Base-by-base conservation (phyloP, 2,329 filamentous ascomycete species). In the Fusarium papillatum region DNA sequence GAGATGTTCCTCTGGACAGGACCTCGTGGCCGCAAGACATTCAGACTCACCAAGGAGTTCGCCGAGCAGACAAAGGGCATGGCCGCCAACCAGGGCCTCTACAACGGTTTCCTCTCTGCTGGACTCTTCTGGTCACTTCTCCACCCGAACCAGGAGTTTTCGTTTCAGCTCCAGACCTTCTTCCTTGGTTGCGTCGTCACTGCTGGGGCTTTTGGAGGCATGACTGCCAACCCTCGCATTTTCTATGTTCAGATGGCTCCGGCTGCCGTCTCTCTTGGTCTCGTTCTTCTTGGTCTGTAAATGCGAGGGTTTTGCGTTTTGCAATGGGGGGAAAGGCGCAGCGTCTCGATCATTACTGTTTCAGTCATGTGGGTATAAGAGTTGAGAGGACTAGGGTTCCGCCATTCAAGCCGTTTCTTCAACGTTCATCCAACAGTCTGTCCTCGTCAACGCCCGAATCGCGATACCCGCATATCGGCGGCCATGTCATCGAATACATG, bases 21-120 rank as follows among this genome's bases (percentile, higher is more conserved):
- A 0, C 86, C 87, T 3, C 83, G 82, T 34, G 88, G 87, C 43
- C 84, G 82, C 72, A 85, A 84, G 75, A 78, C 86, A 2, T 89
- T 89, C 80, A 79, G 80, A 36, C 81, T 88, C 41, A 84, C 81
- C 0, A 77, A 84, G n/a, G 85, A 87, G 7, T 88, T 87, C 68
- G 88, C 88, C 8, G 78, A 84, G 46, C 76, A 87, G 79, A 88
- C 86, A 5, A 84, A 83, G 71, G 76, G 81, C 6, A 81, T 89
- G 41, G 88, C 86, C 59, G 86, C 86, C 64, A 89, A 89, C 79
- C 87, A 89, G 77, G 88, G 88, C 24, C 82, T 89, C 8, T 89
- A 89, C 81, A 89, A 89, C 76, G 87, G 88, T 50, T 88, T 89
- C 66, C 82, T 89, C n/a, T 85, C 87, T 5, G 87, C 87, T 2